Percentiles rank a stretch among this genome's conserved stretches.
These are phyloP conservation scores for Casuarina glauca DNA, from an alignment of 306 rosid species.

Conservation along the genomic window DNA sequence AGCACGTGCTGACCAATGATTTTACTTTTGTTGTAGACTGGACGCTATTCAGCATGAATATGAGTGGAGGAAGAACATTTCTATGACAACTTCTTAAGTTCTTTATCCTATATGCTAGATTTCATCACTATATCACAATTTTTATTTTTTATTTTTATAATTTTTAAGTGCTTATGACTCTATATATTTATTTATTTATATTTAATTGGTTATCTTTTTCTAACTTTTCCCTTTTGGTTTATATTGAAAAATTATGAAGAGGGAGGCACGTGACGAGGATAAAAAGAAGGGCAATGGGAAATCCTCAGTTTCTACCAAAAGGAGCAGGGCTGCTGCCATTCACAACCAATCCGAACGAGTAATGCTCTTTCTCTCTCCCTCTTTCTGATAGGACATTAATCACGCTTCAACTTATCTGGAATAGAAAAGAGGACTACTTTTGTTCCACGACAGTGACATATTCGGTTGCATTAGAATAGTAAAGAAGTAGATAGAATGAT, in stretches of 20 bases:
- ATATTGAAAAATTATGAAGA: conserved; percentile 31
- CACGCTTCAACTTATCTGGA: background rate
- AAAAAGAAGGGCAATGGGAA: conserved; percentile 51
- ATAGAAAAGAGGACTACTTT: background rate
- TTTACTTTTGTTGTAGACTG: background rate
- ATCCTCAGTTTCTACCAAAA: conserved; percentile 61
- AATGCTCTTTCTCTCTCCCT: background rate
- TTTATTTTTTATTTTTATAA: background rate
- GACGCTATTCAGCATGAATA: no score
- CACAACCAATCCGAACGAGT: conserved; percentile 99
- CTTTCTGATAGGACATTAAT: background rate
- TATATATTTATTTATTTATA: no score
- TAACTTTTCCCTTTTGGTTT: background rate
- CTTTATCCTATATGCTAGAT: no score
- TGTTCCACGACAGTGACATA: background rate
- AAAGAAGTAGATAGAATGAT: background rate
- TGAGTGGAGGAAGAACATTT: no score
- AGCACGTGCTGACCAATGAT: background rate
- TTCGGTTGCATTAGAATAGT: background rate
- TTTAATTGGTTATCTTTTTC: no score
- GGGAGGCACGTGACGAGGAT: conserved; percentile 44
- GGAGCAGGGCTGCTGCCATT: conserved; percentile 83
- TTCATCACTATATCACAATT: no score
- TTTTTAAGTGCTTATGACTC: no score
- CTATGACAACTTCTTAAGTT: no score